Evolutionary conservation across 208 protist species (phyloP).

Genomic region (Acanthamoeba quina): DNA sequence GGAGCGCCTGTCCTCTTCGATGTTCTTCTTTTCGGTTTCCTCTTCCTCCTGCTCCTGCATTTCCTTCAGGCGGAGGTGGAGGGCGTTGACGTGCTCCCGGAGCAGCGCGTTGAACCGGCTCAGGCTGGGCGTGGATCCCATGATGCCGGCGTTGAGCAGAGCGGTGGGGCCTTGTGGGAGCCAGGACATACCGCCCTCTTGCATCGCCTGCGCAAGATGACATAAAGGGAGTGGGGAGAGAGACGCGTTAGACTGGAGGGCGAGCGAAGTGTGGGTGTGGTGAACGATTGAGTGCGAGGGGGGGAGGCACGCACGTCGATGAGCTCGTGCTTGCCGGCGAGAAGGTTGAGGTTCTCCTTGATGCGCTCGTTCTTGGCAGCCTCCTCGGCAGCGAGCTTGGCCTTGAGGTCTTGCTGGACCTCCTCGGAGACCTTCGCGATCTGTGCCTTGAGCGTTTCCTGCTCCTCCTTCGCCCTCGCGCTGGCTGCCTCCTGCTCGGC

Average conservation of each 20-base stretch:
- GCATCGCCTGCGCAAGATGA: not conserved
- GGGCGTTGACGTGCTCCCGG: conserved; percentile 24
- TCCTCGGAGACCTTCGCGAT: not conserved
- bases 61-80: conserved; percentile 34
- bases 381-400: conserved; percentile 10
- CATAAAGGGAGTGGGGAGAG: not conserved
- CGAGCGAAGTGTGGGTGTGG: not conserved
- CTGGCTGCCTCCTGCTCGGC: not conserved
- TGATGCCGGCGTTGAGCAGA: not conserved
- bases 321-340: not conserved
- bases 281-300: not conserved
- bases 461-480: not conserved
- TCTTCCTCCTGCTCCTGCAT: conserved; percentile 50
- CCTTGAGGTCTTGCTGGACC: not conserved
- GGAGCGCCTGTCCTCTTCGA: not conserved
- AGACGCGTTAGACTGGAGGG: not conserved
- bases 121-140: conserved; percentile 13
- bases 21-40: conserved; percentile 2
- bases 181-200: not conserved
- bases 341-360: not conserved
- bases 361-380: conserved; percentile 3
- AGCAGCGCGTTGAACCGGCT: conserved; percentile 17
- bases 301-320: not conserved
- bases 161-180: not conserved
- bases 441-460: not conserved